Percentiles rank a stretch among this genome's conserved stretches.
These are phyloP conservation scores for Syzygium syzygioides DNA, from an alignment of 441 rosid genomes.

Conservation along the genomic window DNA sequence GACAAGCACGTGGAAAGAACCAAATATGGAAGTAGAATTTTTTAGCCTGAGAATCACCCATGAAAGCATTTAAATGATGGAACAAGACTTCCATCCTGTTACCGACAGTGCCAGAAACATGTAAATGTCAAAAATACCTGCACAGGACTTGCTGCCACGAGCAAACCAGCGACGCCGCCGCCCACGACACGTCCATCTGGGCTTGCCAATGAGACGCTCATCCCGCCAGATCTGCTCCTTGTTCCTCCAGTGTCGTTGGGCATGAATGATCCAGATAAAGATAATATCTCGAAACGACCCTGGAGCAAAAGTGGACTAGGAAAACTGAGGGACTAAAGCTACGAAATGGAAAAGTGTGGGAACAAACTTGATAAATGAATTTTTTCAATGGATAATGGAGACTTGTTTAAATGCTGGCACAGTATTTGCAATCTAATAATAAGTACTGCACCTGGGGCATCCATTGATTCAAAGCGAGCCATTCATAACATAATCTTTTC, in stretches of 20 bases:
- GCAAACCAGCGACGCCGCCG: conserved; percentile 60
- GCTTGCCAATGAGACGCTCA: conserved; percentile 65
- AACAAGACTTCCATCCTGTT: neutral
- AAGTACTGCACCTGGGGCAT: neutral
- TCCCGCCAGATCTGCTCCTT: conserved; percentile 63
- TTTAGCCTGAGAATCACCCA: neutral
- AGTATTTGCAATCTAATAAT: neutral
- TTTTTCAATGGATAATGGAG: neutral
- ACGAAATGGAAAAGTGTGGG: neutral
- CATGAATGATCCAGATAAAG: conserved; percentile 71
- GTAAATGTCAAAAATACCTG: conserved; percentile 31
- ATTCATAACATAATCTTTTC: neutral
- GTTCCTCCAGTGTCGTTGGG: conserved; percentile 54
- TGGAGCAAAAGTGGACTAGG: conserved; percentile 16
- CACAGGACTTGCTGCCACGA: conserved; percentile 63
- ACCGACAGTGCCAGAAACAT: neutral
- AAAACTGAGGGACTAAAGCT: neutral
- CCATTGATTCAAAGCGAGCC: neutral
- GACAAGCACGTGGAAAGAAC: neutral
- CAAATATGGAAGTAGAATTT: neutral
- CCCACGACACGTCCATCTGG: conserved; percentile 71
- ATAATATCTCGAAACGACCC: conserved; percentile 72
- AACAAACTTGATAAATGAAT: neutral
- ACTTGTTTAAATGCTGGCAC: neutral
- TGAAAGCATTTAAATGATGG: neutral